Conservation (phyloP, 352 stramenopile genomes). For the Hyaloperonospora brassicae region DNA sequence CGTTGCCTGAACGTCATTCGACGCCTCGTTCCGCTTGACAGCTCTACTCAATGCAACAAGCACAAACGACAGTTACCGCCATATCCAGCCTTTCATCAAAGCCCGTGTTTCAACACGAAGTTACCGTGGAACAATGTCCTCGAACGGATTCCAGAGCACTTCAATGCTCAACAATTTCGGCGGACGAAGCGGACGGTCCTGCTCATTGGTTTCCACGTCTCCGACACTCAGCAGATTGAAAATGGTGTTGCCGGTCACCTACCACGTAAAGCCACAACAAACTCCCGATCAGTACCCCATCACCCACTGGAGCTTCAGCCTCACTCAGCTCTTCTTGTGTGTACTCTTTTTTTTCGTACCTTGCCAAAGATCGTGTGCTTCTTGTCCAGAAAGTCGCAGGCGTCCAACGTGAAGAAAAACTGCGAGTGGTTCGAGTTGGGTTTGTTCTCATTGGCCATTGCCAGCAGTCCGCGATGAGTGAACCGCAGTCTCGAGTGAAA, state of each 20-base stretch:
- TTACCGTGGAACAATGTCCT: constrained; percentile 87
- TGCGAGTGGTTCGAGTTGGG: constrained; percentile 87
- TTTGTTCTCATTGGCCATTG: constrained; percentile 89
- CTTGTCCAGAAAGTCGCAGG: constrained; percentile 89
- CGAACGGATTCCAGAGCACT: constrained; percentile 93
- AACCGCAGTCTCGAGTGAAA: constrained; percentile 93
- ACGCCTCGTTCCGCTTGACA: constrained; percentile 22
- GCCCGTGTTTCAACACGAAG: neutral
- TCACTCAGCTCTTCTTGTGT: neutral
- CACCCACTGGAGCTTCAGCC: too few relatives aligned
- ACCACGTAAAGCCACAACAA: constrained; percentile 10
- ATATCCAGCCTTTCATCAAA: neutral
- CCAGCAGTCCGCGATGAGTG: constrained; percentile 92
- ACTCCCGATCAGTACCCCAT: neutral
- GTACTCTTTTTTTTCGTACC: constrained; percentile 12
- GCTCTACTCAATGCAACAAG: constrained; percentile 12
- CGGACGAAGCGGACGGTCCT: constrained; percentile 74
- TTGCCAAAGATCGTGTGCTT: constrained; percentile 94
- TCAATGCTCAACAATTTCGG: constrained; percentile 79
- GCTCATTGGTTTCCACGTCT: constrained; percentile 77
- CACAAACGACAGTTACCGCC: constrained; percentile 1
- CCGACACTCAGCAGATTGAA: constrained; percentile 95
- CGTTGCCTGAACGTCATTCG: constrained; percentile 32
- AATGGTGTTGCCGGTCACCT: constrained; percentile 93
- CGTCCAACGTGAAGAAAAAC: constrained; percentile 97